Evolutionary conservation across 306 rosid genomes (phyloP), one percentile per base, ranked within the genome.

Genomic region (Ammopiptanthus mongolicus): DNA sequence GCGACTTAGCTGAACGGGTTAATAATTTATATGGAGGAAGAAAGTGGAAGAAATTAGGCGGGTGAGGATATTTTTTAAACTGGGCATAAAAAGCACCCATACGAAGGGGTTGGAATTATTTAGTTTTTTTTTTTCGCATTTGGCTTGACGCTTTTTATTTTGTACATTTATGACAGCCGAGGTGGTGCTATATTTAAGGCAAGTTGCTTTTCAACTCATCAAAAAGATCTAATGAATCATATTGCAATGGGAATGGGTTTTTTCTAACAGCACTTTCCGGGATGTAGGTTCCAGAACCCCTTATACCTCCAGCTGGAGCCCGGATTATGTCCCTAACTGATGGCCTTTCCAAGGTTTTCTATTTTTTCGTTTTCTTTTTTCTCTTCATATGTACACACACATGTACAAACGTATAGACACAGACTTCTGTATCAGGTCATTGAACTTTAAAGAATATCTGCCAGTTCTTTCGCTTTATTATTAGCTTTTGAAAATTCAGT

Each of bases 11-110:
- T 64, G 96, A 86, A 65, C 93, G 98, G 65, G 91, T 91, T 79
- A 95, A 95, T 81, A 48, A 87, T 74, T 89, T 88, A 75, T 95
- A 88, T 71, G 98, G 98, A 42, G 98, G 98, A 85, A 86, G 93
- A 84, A 95, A 90, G 74, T 95, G 97, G 98, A 95, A 91, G 86
- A 95, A 95, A 74, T 81, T 95, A 84, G 96, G 98, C 83, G 98
- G 98, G 98, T 94, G 82, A 75, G 88, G 69, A 76, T 33, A 47
- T 72, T 21, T 68, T 69, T 69, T 67, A 63, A 56, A 77, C 18
- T 69, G 71, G 62, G 42, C 62, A 64, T 48, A 57, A 46, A 64
- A 41, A 23, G 63, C 46, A 9, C 39, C 62, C 37, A 67, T 33
- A 17, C 52, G 52, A 70, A 71, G 17, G 5, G 0, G 28, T 56